Evolutionary conservation across 345 rosid genomes (phyloP), one percentile per base, ranked within the genome.

Genomic region (Crucihimalaya himalaica): DNA sequence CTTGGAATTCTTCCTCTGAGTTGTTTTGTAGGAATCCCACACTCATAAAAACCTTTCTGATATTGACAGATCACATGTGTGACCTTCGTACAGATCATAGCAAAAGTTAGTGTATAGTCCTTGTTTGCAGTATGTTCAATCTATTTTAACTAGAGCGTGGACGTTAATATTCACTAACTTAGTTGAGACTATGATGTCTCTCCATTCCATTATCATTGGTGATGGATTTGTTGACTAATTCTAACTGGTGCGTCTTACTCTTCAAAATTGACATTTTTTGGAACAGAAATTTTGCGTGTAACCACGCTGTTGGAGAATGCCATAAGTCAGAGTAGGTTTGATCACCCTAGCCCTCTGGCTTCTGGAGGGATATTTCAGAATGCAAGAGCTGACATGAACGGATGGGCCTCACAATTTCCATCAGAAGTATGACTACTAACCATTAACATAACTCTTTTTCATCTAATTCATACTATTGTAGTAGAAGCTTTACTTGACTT

Each of bases 391-490:
- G 91, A 92, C 85, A 79, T 86, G 96, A 90, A 89, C 62, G 89
- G 92, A 87, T 88, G 97, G 98, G 81, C 93, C 66, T 87, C 99
- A 75, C 94, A 88, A 18, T 88, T 92, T 85, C 98, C 90, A 84
- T 90, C 99, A 88, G 99, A 95, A 88, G 99, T 92, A 95, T 79
- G 97, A 86, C 87, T 90, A 86, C 96, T 95, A 90, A 92, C 91
- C 85, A 87, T 95, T 95, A 89, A 95, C 99, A 87, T 87, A 89
- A 95, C 97, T 88, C 81, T 87, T 81, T 5, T 82, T 78, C 83
- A 77, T 89, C 89, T 89, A 85, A 86, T 85, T 84, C 40, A 28
- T 87, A 74, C 76, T 83, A 72, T 50, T 63, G 12, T 55, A 25
- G 63, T 78, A 68, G 73, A 81, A 83, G 78, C 80, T 81, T 81